Evolutionary conservation across 768 basidiomycete genomes (phyloP), one percentile per base, ranked within the genome.

Genomic region (Candolleomyces aberdarensis): DNA sequence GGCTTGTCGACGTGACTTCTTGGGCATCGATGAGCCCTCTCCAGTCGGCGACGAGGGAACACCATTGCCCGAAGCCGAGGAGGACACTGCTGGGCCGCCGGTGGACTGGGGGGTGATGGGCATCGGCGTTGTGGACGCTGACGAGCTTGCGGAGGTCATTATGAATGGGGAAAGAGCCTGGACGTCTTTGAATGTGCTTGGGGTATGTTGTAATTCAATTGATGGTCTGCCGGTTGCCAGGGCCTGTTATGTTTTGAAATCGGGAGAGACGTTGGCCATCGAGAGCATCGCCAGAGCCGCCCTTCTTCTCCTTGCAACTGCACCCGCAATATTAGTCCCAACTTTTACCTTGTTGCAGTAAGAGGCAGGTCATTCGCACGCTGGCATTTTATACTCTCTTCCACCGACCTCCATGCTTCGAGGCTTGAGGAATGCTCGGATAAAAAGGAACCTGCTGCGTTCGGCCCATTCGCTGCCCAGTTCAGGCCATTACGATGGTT

Each of bases 61-160:
- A 2, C 51, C 51, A 29, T 40, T 49, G 44, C 61, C 17, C 62
- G 60, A 26, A 48, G 52, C 20, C 56, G n/a, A 14, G 59, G 49
- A 20, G 49, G 66, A 67, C 44, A 56, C 73, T 62, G 36, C 67
- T 70, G 67, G 68, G 64, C 36, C 59, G 43, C 78, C 85, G 0
- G 86, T 87, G 20, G 84, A 82, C 49, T 87, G 85, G 61, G 87
- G 87, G 3, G 85, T 87, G 62, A 87, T 77, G 26, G 81, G 68
- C 67, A 82, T 76, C 10, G 85, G 84, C 6, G 83, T 78, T 8
- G 80, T 73, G 26, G 82, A 79, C 52, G 80, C 71, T 50, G 80
- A 80, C 15, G 79, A 78, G 67, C 77, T 76, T 36, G 58, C n/a
- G 41, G 11, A 11, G 41, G 41, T 43, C 41, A n/a, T 11, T 11